Conservation (phyloP, 768 basidiomycete species). For the Phaffia australis region DNA sequence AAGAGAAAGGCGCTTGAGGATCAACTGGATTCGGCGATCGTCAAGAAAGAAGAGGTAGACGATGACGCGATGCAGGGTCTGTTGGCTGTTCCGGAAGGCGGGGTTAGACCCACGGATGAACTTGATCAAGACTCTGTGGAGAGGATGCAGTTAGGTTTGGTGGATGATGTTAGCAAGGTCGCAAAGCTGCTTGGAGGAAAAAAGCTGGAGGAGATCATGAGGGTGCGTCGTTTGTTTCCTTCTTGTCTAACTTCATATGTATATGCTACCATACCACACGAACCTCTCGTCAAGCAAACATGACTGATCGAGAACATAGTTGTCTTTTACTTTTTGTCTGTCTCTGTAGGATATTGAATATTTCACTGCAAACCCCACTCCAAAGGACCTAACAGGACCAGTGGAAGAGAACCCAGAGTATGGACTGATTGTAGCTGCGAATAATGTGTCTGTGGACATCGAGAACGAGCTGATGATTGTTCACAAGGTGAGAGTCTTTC, state of each 20-base stretch:
- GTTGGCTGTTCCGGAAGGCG: constrained; percentile 57
- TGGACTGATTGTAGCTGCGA: constrained; percentile 88
- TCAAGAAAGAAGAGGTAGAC: constrained; percentile 41
- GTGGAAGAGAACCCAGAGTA: constrained; percentile 82
- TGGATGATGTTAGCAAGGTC: constrained; percentile 77
- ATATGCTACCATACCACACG: not conserved
- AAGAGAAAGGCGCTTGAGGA: constrained; percentile 40
- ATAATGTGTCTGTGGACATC: constrained; percentile 94
- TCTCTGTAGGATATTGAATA: constrained; percentile 68
- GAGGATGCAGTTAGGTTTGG: constrained; percentile 73
- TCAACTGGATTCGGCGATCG: constrained; percentile 46
- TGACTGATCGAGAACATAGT: too few species aligned
- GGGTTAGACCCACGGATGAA: constrained; percentile 87
- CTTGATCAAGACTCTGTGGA: constrained; percentile 87
- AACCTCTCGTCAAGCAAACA: too few species aligned
- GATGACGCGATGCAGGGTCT: constrained; percentile 47
- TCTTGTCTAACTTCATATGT: not conserved
- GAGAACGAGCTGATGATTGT: constrained; percentile 97
- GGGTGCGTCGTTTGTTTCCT: constrained; percentile 42
- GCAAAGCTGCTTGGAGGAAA: constrained; percentile 82
- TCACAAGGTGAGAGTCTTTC: constrained; percentile 57
- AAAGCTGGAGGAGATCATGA: constrained; percentile 73
- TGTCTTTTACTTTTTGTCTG: not conserved
- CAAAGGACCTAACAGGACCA: constrained; percentile 56
- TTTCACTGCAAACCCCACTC: constrained; percentile 67